Base-by-base conservation (phyloP, 306 rosid genomes). In the Abrus precatorius region DNA sequence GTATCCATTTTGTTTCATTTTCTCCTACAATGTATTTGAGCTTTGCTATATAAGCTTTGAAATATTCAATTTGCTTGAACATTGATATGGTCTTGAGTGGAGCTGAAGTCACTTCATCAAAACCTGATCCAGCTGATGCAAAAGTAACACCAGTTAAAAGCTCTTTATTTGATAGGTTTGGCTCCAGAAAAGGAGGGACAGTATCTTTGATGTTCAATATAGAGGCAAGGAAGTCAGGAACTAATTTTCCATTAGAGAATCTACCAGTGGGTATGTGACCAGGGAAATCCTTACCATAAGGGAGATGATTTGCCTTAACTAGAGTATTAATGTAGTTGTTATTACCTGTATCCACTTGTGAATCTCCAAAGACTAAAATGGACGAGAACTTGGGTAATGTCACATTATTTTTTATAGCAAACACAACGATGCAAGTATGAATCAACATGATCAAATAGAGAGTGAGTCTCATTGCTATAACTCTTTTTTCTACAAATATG, bases 351-450 rank as follows among this genome's bases (percentile, higher is more conserved):
- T 90, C 98, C 5, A 87, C 88, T 0, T 91, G 80, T 1, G 95
- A 93, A 83, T 91, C 95, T 0, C 98, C 98, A 12, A 93, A 90
- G 6, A 87, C 72, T 29, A 88, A 77, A 84, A 93, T 78, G 50
- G 92, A 82, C 2, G 90, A 84, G 78, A 90, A 88, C 0, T 82
- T 88, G 34, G 77, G 73, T 72, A 4, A 74, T 13, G 1, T 14
- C 9, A 79, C 12, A 48, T 76, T 69, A 77, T 61, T 81, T 79
- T 80, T 57, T 48, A 61, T 13, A 45, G 72, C 49, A 78, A 74
- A 44, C 71, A 33, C n/a, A 67, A 84, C 60, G 77, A 60, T 64
- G 68, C 63, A 85, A 56, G 79, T 4, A 28, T 72, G 74, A 52
- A 85, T 48, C 45, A 84, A 36, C 70, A 80, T 54, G n/a, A 76